Percentiles rank a stretch among this genome's conserved stretches.
Evolutionary conservation across 371 early-diverging fungal species (phyloP).

Genomic region (Mucor mucedo): DNA sequence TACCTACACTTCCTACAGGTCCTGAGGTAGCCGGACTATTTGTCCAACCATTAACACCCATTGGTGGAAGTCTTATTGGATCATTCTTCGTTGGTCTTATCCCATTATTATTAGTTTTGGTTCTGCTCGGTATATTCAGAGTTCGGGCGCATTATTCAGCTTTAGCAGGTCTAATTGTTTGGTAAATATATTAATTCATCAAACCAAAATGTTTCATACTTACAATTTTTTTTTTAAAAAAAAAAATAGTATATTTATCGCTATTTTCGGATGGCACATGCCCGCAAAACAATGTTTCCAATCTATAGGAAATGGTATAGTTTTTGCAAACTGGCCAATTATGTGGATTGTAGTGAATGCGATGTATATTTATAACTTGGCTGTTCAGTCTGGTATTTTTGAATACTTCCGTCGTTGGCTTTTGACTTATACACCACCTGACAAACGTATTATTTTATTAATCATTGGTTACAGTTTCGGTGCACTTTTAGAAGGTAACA

Average conservation of each 20-base stretch:
- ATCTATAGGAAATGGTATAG: conserved; percentile 48
- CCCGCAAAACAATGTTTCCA: conserved; percentile 54
- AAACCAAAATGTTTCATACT: conserved; percentile 32
- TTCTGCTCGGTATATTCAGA: conserved; percentile 42
- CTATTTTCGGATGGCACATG: conserved; percentile 62
- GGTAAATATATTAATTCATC: conserved; percentile 28
- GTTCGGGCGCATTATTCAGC: conserved; percentile 44
- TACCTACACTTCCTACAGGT: conserved; percentile 32
- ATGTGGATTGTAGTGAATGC: conserved; percentile 64
- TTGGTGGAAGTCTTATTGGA: conserved; percentile 41
- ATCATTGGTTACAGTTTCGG: conserved; percentile 54
- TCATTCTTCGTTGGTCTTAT: conserved; percentile 53
- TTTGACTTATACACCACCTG: conserved; percentile 50
- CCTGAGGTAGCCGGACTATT: conserved; percentile 39
- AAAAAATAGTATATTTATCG: conserved; percentile 50
- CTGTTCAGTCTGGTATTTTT: conserved; percentile 52
- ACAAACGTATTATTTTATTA: conserved; percentile 46
- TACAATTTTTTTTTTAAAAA: neutral
- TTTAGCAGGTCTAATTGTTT: conserved; percentile 38
- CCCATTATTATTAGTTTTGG: conserved; percentile 44
- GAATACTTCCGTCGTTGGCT: conserved; percentile 57
- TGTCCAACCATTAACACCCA: conserved; percentile 47
- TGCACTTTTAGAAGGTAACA: conserved; percentile 51
- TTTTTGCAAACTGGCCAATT: conserved; percentile 59
- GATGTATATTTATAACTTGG: conserved; percentile 50